Evolutionary conservation across 352 stramenopile species (phyloP), one percentile per base, ranked within the genome.

Genomic region (Phytophthora meadii): DNA sequence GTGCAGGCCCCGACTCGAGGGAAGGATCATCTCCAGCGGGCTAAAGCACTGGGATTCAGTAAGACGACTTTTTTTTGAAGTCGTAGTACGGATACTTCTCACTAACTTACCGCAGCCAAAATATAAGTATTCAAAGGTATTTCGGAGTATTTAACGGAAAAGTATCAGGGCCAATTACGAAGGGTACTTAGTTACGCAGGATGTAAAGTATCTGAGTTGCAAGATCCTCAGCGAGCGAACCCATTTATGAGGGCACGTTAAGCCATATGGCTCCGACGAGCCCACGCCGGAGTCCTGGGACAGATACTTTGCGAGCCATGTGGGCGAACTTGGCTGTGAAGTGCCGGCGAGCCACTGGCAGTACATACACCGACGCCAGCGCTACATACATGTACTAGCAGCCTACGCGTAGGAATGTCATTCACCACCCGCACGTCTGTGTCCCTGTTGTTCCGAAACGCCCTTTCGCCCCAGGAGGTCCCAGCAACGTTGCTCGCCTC

Each of bases 1-100:
- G 54, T 64, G 60, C 6, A 11, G 32, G 7, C 22, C 27, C 22
- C 36, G 15, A 36, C 17, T 32, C 41, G 7, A 54, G 37, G 17
- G 19, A 15, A 30, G 64, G 64, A 72, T 72, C 64, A 72, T 72
- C 64, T 72, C 37, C 50, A 48, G 24, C 30, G 30, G 42, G 51
- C 11, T 4, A 14, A 37, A 27, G 37, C 25, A 49, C 17, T 62
- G 10, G 4, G 25, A 17, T 28, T 48, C 15, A 30, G 11, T 49
- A 40, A 27, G 39, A 15, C 17, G 22, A 32, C 42, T 47, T 60
- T 58, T 54, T 60, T 66, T 54, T 66, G 41, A 66, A 66, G 49
- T 61, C 41, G 58, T 54, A 40, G 49, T 49, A 55, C 32, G 34
- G 32, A 41, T 54, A 40, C 14, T 32, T 5, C 45, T 63, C 45